Percentiles rank a stretch among this genome's conserved stretches.
These are phyloP conservation scores for Verticillium nonalfalfae DNA, from an alignment of 2,329 filamentous ascomycete species.

Conservation along the genomic window DNA sequence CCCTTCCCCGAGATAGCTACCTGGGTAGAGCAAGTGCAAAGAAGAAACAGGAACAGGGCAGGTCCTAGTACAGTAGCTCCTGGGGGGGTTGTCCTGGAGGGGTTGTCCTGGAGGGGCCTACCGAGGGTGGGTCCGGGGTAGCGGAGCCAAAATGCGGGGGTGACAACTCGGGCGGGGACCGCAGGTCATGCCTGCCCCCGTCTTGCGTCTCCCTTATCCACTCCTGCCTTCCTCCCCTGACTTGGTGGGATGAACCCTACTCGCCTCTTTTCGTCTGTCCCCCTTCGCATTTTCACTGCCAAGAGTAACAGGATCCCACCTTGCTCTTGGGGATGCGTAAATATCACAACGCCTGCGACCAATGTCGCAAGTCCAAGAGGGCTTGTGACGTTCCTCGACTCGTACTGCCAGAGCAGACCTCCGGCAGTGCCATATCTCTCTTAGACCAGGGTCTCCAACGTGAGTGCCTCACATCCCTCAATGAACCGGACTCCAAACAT, in stretches of 20 bases:
- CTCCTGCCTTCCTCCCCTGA: too few species aligned
- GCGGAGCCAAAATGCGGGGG: background rate
- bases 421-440: background rate
- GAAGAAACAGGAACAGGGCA: too few species aligned
- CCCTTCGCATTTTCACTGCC: too few species aligned
- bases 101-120: background rate
- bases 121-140: background rate
- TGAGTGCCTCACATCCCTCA: background rate
- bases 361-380: conserved; percentile 17
- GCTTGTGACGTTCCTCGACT: conserved; percentile 13
- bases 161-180: background rate
- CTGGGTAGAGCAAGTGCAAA: too few species aligned
- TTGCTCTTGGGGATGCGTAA: conserved; percentile 5
- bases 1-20: too few species aligned
- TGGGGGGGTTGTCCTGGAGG: too few species aligned
- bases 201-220: background rate
- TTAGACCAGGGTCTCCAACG: background rate
- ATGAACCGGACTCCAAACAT: too few species aligned
- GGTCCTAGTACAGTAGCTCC: too few species aligned
- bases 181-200: background rate
- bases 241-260: too few species aligned
- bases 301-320: too few species aligned
- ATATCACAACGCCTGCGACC: conserved; percentile 16
- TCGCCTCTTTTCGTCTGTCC: too few species aligned
- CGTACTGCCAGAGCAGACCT: background rate